phyloP scores from a whole-genome alignment of 2,329 filamentous ascomycete species.

The Xylaria sp. region DNA sequence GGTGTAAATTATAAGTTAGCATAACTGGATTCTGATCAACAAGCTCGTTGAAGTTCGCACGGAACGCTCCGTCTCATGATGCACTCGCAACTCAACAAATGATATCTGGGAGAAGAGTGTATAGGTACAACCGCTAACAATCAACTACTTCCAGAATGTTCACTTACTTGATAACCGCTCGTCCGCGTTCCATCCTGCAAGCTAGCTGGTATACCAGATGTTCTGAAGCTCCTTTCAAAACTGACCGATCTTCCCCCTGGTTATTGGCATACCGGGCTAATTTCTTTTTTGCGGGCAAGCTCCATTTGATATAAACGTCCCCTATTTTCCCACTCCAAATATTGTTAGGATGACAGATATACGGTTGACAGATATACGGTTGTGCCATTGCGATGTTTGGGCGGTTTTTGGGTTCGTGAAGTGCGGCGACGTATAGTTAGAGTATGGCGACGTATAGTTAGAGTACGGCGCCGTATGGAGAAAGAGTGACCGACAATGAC shows the following conservation, averaged over 20 bases:
- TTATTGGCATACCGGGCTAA: background rate
- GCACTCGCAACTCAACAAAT: background rate
- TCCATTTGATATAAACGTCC: conserved; percentile 7
- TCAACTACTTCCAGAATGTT: background rate
- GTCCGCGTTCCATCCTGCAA: background rate
- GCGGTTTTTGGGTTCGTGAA: background rate
- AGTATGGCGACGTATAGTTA: background rate
- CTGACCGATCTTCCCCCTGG: background rate
- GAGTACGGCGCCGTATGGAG: background rate
- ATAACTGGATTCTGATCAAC: background rate
- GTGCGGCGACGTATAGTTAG: background rate
- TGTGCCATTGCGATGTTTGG: conserved; percentile 1
- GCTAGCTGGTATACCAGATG: conserved; percentile 17
- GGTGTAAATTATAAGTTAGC: background rate
- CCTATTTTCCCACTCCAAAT: conserved; percentile 10
- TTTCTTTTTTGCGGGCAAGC: background rate
- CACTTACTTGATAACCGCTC: conserved; percentile 19
- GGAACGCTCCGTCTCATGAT: background rate
- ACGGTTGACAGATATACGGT: background rate
- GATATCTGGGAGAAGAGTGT: background rate
- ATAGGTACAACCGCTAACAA: background rate
- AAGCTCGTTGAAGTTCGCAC: background rate
- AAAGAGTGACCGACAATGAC: background rate
- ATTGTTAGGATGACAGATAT: conserved; percentile 7
- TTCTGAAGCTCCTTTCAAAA: conserved; percentile 19